These are phyloP conservation scores for Diutina pseudorugosa DNA, from an alignment of 1,139 yeast species.

Conservation along the genomic window DNA sequence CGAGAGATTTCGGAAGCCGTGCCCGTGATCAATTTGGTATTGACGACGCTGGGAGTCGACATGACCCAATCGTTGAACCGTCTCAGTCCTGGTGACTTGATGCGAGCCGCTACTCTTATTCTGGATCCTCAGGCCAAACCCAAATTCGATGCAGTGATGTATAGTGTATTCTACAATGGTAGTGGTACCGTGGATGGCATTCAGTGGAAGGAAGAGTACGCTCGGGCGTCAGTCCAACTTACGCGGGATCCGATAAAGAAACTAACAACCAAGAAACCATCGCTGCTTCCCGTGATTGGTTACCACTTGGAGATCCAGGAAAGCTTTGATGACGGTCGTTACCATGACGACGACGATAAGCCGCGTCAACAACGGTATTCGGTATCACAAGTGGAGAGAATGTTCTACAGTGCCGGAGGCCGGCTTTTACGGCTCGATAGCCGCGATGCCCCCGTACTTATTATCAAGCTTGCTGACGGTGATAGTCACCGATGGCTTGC, in stretches of 20 bases:
- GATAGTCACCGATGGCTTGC: slow-evolving; percentile 31
- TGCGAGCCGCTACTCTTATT: slow-evolving; percentile 50
- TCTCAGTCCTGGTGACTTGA: slow-evolving; percentile 53
- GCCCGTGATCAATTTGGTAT: slow-evolving; percentile 55
- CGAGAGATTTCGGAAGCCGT: slow-evolving; percentile 53
- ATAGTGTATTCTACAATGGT: slow-evolving; percentile 51
- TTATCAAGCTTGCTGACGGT: slow-evolving; percentile 29
- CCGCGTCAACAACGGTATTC: slow-evolving; percentile 24
- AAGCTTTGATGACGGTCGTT: slow-evolving; percentile 60
- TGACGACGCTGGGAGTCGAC: slow-evolving; percentile 62
- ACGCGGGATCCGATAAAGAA: slow-evolving; percentile 13
- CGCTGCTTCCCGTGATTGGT: slow-evolving; percentile 12
- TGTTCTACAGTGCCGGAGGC: slow-evolving; percentile 70
- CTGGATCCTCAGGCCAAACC: slow-evolving; percentile 15
- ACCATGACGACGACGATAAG: slow-evolving; percentile 45
- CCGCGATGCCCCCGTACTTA: slow-evolving; percentile 55
- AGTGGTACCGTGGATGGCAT: slow-evolving; percentile 13
- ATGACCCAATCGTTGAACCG: slow-evolving; percentile 29
- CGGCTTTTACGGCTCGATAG: slow-evolving; percentile 53
- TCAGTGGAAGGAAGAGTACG: slow-evolving; percentile 67
- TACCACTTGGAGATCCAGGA: slow-evolving; percentile 44
- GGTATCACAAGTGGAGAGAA: slow-evolving; percentile 32
- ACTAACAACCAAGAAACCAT: background rate
- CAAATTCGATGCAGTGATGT: slow-evolving; percentile 42
- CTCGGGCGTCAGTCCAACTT: slow-evolving; percentile 29